Conservation (phyloP, 2,329 filamentous ascomycete species). For the Aspergillus quadricinctus region DNA sequence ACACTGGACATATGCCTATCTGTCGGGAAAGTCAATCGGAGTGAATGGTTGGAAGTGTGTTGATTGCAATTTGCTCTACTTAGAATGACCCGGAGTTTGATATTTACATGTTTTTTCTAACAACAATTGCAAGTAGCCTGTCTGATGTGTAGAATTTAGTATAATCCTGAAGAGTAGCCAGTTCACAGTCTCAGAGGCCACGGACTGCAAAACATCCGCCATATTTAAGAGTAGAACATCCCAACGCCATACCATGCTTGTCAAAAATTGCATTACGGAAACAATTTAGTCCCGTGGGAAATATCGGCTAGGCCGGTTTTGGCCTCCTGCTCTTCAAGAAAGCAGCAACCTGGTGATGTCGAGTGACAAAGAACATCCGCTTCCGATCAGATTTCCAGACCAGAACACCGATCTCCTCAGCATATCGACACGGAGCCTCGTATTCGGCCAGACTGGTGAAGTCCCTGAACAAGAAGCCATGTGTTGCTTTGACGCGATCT, state of each 20-base stretch:
- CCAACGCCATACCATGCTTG: not conserved
- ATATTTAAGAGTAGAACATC: not conserved
- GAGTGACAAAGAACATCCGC: slow-evolving; percentile 85
- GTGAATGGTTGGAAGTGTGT: not conserved
- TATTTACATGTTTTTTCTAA: not conserved
- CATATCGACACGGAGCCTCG: slow-evolving; percentile 54
- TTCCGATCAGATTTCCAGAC: slow-evolving; percentile 78
- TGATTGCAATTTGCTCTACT: not conserved
- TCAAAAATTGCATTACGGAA: not conserved
- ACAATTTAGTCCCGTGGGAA: not conserved
- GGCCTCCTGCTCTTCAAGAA: slow-evolving; percentile 64
- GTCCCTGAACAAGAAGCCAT: slow-evolving; percentile 85
- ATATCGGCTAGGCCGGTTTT: not conserved
- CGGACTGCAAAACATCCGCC: not conserved
- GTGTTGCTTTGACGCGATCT: slow-evolving; percentile 81
- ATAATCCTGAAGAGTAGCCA: not conserved
- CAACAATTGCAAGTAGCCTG: not conserved
- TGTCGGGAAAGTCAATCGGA: not conserved
- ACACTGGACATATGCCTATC: not conserved
- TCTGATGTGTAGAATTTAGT: not conserved
- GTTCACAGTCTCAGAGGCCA: not conserved
- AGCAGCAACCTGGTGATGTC: slow-evolving; percentile 80
- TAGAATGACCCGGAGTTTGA: not conserved
- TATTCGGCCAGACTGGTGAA: slow-evolving; percentile 69
- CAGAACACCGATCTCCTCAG: slow-evolving; percentile 84